Conservation (phyloP, 176 grass and related monocot genomes). For the Phyllostachys edulis region DNA sequence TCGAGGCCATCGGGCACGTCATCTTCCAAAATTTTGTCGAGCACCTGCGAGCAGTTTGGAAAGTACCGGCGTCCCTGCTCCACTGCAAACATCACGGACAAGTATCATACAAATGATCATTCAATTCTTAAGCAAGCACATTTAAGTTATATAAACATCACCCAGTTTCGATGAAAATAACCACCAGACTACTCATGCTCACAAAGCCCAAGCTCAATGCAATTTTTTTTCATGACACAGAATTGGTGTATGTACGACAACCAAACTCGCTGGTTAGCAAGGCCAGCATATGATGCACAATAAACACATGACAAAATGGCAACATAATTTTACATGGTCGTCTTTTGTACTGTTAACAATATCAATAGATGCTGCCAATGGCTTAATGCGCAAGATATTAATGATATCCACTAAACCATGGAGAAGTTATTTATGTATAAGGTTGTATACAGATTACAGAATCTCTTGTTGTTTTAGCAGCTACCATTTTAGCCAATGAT, state of each 20-base stretch:
- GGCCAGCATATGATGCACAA: background rate
- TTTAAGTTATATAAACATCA: background rate
- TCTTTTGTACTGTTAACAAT: background rate
- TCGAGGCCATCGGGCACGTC: slow-evolving; percentile 45
- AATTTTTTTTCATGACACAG: background rate
- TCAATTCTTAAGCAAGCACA: background rate
- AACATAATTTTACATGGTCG: background rate
- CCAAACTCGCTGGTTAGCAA: background rate
- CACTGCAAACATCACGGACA: slow-evolving; percentile 48
- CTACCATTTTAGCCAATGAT: background rate
- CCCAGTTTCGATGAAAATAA: background rate
- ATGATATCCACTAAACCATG: background rate
- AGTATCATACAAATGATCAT: background rate
- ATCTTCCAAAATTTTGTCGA: slow-evolving; percentile 86
- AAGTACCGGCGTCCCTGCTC: slow-evolving; percentile 82
- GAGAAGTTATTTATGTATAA: background rate
- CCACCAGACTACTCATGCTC: background rate
- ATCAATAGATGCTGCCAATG: background rate
- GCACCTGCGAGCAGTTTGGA: slow-evolving; percentile 78
- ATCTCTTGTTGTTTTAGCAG: background rate
- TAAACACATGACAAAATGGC: background rate
- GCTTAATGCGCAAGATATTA: background rate
- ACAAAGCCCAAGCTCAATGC: background rate
- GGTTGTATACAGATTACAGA: background rate
- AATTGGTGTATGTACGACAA: background rate